Evolutionary conservation across 331 rosid species (phyloP).

Genomic region (Phaseolus coccineus): DNA sequence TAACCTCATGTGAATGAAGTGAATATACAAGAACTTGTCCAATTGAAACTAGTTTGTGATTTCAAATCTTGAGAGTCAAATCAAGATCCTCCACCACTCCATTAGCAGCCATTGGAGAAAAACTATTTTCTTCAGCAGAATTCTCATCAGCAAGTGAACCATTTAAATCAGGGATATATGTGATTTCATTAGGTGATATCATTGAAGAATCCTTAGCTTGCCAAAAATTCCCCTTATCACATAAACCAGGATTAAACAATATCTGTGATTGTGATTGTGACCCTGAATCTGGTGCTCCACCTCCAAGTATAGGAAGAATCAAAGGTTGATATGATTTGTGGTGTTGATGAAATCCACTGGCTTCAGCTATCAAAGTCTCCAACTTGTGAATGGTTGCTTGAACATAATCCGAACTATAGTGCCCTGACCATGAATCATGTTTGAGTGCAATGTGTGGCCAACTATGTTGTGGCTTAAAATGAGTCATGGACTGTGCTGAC

Average conservation of each 20-base stretch:
- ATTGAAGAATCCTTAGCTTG: background rate
- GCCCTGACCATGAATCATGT: too few relatives aligned
- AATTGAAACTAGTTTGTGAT: background rate
- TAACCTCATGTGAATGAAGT: too few relatives aligned
- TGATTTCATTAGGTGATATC: background rate
- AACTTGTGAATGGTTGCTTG: background rate
- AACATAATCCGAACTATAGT: background rate
- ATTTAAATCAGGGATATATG: background rate
- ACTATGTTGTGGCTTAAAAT: background rate
- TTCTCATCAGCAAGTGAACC: background rate
- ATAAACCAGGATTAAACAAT: too few relatives aligned
- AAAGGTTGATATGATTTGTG: background rate
- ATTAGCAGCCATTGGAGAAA: background rate
- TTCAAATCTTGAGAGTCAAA: constrained; percentile 11
- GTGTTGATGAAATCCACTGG: background rate
- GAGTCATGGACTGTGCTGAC: background rate
- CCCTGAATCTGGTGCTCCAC: background rate
- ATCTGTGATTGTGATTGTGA: background rate
- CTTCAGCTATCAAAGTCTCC: background rate
- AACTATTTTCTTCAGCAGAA: background rate
- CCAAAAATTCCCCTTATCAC: background rate
- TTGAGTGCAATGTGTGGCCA: background rate
- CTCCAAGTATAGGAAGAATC: background rate
- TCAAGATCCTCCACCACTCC: background rate
- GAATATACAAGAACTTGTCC: background rate